A percentile compares a stretch with the other conserved stretches of the same genome.
Conservation (phyloP, 352 stramenopile genomes). For the Plasmopara muralis region DNA sequence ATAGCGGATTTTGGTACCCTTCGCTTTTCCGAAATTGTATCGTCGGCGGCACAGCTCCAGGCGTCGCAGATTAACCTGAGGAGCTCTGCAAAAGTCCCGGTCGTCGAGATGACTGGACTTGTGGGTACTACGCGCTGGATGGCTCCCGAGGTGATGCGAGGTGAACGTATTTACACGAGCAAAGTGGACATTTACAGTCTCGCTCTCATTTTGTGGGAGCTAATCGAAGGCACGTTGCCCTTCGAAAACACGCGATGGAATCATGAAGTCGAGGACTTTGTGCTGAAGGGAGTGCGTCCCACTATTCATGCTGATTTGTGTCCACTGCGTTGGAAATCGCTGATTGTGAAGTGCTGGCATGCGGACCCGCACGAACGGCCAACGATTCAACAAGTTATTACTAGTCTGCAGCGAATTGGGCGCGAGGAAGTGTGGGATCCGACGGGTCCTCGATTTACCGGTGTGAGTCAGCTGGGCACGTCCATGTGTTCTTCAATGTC, state of each 20-base stretch:
- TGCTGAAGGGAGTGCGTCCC: constrained; percentile 61
- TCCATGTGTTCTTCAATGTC: constrained; percentile 39
- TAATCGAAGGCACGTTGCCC: constrained; percentile 77
- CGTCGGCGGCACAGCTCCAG: constrained; percentile 46
- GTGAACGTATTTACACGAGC: constrained; percentile 79
- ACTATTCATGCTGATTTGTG: constrained; percentile 62
- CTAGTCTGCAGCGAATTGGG: constrained; percentile 69
- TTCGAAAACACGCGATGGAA: constrained; percentile 83
- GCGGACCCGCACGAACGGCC: constrained; percentile 71
- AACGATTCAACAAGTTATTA: constrained; percentile 84
- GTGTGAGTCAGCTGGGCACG: constrained; percentile 43
- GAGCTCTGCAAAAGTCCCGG: constrained; percentile 19
- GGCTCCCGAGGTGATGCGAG: constrained; percentile 85
- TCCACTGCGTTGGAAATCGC: constrained; percentile 66
- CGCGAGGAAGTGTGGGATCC: constrained; percentile 72
- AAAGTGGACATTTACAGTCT: constrained; percentile 89
- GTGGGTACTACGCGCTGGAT: constrained; percentile 87
- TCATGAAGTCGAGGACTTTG: constrained; percentile 79
- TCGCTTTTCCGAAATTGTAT: constrained; percentile 83
- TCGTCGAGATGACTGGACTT: constrained; percentile 79
- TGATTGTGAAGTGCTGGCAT: constrained; percentile 82
- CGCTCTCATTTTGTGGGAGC: constrained; percentile 82
- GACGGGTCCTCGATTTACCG: constrained; percentile 48
- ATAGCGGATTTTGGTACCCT: constrained; percentile 88
- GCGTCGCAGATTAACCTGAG: constrained; percentile 20